These are phyloP conservation scores for Hypomyces rosellus DNA, from an alignment of 2,329 filamentous ascomycete species.

Conservation along the genomic window DNA sequence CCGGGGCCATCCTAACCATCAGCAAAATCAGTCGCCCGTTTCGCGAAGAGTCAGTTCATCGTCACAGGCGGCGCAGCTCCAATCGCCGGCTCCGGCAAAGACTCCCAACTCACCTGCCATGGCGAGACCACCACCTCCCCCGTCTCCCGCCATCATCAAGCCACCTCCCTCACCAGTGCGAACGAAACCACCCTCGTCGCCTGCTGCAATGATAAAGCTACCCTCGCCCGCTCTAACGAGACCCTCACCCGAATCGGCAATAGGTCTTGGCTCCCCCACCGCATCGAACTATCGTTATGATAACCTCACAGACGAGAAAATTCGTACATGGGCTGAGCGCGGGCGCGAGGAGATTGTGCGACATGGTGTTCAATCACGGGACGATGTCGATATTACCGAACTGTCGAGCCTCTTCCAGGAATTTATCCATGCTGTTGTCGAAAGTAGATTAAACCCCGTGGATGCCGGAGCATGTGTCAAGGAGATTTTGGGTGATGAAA, in stretches of 20 bases:
- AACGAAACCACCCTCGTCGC: constrained; percentile 16
- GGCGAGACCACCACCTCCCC: constrained; percentile 16
- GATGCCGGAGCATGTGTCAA: constrained; percentile 69
- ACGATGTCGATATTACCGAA: constrained; percentile 61
- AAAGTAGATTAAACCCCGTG: constrained; percentile 57
- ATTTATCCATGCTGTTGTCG: constrained; percentile 68
- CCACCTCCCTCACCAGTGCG: constrained; percentile 14
- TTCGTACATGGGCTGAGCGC: constrained; percentile 60
- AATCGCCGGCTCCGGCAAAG: constrained; percentile 16
- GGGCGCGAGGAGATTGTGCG: constrained; percentile 64
- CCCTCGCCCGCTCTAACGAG: constrained; percentile 16
- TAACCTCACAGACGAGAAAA: constrained; percentile 63
- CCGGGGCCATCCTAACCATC: constrained; percentile 20
- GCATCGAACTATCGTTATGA: constrained; percentile 61
- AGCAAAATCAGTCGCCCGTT: constrained; percentile 15
- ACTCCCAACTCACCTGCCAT: constrained; percentile 15
- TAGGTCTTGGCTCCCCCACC: constrained; percentile 27
- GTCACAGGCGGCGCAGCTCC: constrained; percentile 13
- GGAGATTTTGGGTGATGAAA: constrained; percentile 60
- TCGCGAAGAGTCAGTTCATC: constrained; percentile 16
- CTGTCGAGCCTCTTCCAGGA: constrained; percentile 77
- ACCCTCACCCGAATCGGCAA: constrained; percentile 15
- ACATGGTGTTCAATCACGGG: constrained; percentile 56
- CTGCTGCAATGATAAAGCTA: constrained; percentile 12
- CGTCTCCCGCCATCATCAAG: constrained; percentile 15